Base-by-base conservation (phyloP, 2,329 filamentous ascomycete genomes). In the Trichothecium sympodiale region DNA sequence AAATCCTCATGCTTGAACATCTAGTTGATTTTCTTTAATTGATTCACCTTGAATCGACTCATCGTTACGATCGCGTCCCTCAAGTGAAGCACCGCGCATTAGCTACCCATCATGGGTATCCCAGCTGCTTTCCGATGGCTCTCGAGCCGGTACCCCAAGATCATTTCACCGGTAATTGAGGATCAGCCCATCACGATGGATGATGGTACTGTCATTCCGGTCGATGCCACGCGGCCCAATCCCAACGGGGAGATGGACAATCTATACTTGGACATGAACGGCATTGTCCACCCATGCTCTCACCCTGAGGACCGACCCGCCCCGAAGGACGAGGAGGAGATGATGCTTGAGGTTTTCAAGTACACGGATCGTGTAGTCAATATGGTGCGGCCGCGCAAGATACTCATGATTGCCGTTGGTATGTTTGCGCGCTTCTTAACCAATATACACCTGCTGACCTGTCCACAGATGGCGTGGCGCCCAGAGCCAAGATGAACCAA, bases 311-410 rank as follows among this genome's bases (percentile, higher is more conserved):
- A 96, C 52, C 77, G 78, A 43, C 87, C 91, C 2, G 77, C 91
- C 4, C 91, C 91, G 9, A 83, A 81, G 52, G 89, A 91, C 41
- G 91, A 98, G 64, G 86, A 94, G 57, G 91, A 96, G 63, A 98
- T 98, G 91, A 98, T 98, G 91, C 58, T 95, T 49, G 93, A 93
- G 54, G 80, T 98, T 42, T 98, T 98, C 69, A 85, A 82, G 54
- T 98, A 98, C 61, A 98, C 91, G n/a, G 88, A 98, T 55, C 82
- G 91, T 41, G 88, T 98, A 17, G 85, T 98, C 46, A 95, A 94
- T 57, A 98, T 98, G 89, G 89, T 94, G 45, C 83, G 91, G 41
- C 91, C 91, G 8, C 79, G 91, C 48, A 96, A 95, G 63, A 65
- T 98, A 33, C 73, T 98, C 38, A 91, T 96, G 83, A 95, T 98